These are phyloP conservation scores for Cyberlindnera xishuangbannaensis DNA, from an alignment of 805 yeast species.

Conservation along the genomic window DNA sequence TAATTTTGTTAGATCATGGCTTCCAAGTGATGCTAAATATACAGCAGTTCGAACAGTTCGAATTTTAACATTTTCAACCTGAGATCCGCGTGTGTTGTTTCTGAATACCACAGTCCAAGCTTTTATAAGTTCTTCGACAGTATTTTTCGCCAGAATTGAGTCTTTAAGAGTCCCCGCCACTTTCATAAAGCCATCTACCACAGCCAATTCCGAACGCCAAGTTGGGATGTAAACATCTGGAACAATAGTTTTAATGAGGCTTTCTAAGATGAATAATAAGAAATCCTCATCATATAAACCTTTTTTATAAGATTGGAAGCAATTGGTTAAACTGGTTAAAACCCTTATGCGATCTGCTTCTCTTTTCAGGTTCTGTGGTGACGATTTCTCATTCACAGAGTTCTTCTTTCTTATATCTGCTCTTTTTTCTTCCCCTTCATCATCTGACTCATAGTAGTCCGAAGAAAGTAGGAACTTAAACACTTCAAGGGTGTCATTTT, in stretches of 20 bases:
- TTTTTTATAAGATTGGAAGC: conserved; percentile 25
- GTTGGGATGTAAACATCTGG: conserved; percentile 32
- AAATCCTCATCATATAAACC: conserved; percentile 19
- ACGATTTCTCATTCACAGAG: conserved; percentile 32
- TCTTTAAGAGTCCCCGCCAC: conserved; percentile 16
- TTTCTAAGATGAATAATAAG: conserved; percentile 27
- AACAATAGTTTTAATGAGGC: conserved; percentile 24
- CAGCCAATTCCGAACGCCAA: conserved; percentile 55
- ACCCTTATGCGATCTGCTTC: conserved; percentile 42
- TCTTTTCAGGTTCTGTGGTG: conserved; percentile 36
- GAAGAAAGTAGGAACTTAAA: conserved; percentile 31
- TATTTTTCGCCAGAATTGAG: conserved; percentile 5
- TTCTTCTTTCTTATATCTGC: conserved; percentile 23
- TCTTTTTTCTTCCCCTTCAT: conserved; percentile 34
- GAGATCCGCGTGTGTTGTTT: conserved; percentile 32
- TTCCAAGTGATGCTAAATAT: conserved; percentile 16
- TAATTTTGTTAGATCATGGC: conserved; percentile 8
- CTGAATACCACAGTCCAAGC: conserved; percentile 24
- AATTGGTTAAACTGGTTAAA: conserved; percentile 31
- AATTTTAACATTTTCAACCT: conserved; percentile 56
- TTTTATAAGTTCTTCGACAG: conserved; percentile 8
- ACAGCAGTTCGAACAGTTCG: conserved; percentile 38
- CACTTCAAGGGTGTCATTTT: conserved; percentile 30
- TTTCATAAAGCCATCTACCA: conserved; percentile 35
- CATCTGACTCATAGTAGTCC: conserved; percentile 35